Evolutionary conservation across 805 yeast genomes (phyloP), one percentile per base, ranked within the genome.

Genomic region (Teunomyces atbi): DNA sequence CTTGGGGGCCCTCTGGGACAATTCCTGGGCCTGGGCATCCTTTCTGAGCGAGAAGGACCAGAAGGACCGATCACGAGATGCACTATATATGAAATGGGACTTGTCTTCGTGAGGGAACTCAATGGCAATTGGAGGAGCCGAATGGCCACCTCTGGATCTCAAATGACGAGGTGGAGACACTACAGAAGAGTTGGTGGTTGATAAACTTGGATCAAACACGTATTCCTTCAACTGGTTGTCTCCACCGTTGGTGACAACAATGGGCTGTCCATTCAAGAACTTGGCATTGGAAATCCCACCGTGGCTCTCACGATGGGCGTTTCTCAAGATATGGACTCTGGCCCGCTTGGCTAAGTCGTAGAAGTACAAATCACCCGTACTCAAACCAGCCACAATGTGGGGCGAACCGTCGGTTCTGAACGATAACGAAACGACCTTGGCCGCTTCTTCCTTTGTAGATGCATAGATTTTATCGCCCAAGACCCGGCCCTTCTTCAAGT

Each of bases 131-230:
- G 98, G 95, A 3, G 99, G 96, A 26, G 87, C 85, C 3, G 96
- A 82, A 64, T 94, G 99, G n/a, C 99, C 99, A 57, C 97, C 98
- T 61, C 99, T 80, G 1, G 96, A 86, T 63, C 99, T 81, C 57
- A 95, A 73, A 49, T 84, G 82, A 60, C 99, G 83, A 36, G 99
- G 98, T 1, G 97, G 96, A 10, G 90, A 81, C 4, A 87, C 84
- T 27, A 89, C 81, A 1, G 84, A 72, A 0, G 79, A 57, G 54
- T 83, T 79, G 4, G 84, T 68, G 1, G 85, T 71, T 0, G 91
- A 82, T 43, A 91, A 69, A 1, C 94, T 81, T 2, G 97, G 97
- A 66, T 94, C 99, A 66, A 94, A 94, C 0, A 90, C 97, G 56
- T 76, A 87, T 65, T 94, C 98, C 58, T 88, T 88, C 55, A 94